These are phyloP conservation scores for Pseudogymnoascus sp. DNA, from an alignment of 2,329 filamentous ascomycete species.

Conservation along the genomic window DNA sequence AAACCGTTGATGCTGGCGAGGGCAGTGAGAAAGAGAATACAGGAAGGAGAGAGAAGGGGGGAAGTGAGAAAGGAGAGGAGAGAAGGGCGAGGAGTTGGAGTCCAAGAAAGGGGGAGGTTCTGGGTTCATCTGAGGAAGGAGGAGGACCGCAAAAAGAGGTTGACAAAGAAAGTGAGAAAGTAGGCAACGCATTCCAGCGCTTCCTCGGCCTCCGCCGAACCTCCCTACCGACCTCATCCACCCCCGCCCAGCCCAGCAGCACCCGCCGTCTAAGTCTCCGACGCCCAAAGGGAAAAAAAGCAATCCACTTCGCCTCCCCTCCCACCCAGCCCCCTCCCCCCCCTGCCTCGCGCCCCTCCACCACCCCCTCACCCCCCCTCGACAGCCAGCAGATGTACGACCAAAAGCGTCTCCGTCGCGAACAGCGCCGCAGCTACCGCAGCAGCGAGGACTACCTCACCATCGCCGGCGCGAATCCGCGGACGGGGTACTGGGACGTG, in stretches of 20 bases:
- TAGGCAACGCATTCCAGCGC: background rate
- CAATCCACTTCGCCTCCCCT: constrained; percentile 11
- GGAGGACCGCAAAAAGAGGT: no score
- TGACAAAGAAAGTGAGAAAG: background rate
- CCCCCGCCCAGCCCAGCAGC: background rate
- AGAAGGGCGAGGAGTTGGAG: background rate
- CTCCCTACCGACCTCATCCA: background rate
- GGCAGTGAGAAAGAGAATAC: background rate
- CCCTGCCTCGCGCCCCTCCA: background rate
- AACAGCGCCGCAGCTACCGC: constrained; percentile 39
- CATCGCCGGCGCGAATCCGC: constrained; percentile 50
- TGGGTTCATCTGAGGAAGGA: background rate
- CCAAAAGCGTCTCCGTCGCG: constrained; percentile 20
- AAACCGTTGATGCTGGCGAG: background rate
- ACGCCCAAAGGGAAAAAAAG: constrained; percentile 26
- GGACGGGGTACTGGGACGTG: constrained; percentile 45
- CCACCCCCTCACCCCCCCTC: constrained; percentile 25
- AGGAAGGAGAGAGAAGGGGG: background rate
- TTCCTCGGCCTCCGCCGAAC: background rate
- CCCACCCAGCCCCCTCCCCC: background rate
- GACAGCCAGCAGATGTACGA: constrained; percentile 13
- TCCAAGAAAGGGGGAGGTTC: background rate
- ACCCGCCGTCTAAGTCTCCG: background rate
- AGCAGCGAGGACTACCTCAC: constrained; percentile 51
- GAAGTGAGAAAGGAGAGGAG: background rate